Evolutionary conservation across 1,139 yeast genomes (phyloP).

Genomic region (Saccharomyces pastorianus): DNA sequence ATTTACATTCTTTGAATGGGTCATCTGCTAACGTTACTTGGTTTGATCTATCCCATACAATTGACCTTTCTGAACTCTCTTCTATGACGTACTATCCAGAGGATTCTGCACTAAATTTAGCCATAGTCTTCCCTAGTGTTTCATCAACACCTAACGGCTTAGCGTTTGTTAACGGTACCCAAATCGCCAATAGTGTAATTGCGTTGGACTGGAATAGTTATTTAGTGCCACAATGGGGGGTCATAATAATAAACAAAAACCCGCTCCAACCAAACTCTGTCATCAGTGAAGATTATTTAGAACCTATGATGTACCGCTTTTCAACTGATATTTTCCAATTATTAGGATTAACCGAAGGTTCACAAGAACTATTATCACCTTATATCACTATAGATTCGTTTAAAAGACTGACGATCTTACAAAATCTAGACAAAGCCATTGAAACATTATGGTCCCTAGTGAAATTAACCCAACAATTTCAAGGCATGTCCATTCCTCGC

Average conservation of each 20-base stretch:
- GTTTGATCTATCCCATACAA: slow-evolving; percentile 31
- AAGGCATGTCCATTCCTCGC: slow-evolving; percentile 73
- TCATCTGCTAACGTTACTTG: slow-evolving; percentile 33
- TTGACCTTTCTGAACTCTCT: slow-evolving; percentile 35
- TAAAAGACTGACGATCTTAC: slow-evolving; percentile 45
- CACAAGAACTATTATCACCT: slow-evolving; percentile 43
- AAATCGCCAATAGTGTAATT: slow-evolving; percentile 31
- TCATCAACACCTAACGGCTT: slow-evolving; percentile 17
- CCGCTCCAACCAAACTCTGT: slow-evolving; percentile 28
- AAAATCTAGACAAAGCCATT: slow-evolving; percentile 45
- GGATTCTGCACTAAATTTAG: slow-evolving; percentile 17
- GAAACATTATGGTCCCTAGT: slow-evolving; percentile 64
- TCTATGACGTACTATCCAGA: slow-evolving; percentile 26
- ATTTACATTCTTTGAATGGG: slow-evolving; percentile 35
- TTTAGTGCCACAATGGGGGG: slow-evolving; percentile 89
- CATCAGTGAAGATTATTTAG: slow-evolving; percentile 41
- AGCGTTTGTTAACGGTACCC: slow-evolving; percentile 25
- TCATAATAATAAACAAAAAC: slow-evolving; percentile 46
- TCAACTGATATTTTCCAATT: slow-evolving; percentile 66
- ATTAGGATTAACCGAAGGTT: slow-evolving; percentile 55
- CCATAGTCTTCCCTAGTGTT: slow-evolving; percentile 21
- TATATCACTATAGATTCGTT: slow-evolving; percentile 57
- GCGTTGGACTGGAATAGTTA: slow-evolving; percentile 48
- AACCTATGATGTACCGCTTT: slow-evolving; percentile 58
- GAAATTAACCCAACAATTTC: slow-evolving; percentile 57